Evolutionary conservation across 169 alveolate genomes (phyloP).

Genomic region (Plasmodium vinckei): DNA sequence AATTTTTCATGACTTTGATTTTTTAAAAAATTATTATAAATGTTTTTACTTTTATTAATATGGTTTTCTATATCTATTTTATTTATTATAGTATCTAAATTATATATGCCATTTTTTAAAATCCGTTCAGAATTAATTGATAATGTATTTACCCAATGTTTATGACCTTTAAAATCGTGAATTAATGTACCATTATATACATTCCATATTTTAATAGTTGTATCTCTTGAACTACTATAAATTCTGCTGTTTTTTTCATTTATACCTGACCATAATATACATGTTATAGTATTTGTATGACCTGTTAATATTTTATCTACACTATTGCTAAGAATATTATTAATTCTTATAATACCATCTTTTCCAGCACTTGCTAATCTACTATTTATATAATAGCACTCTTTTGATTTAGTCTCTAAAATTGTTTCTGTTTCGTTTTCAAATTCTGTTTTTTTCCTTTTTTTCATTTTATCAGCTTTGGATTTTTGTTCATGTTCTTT

Average conservation of each 20-base stretch:
- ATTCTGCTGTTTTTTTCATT: conserved; percentile 80
- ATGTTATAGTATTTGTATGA: conserved; percentile 94
- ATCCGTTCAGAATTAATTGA: conserved; percentile 95
- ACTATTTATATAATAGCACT: conserved; percentile 39
- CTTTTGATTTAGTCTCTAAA: not conserved
- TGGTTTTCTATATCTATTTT: conserved; percentile 81
- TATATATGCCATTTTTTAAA: conserved; percentile 93
- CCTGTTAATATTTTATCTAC: conserved; percentile 90
- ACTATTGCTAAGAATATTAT: conserved; percentile 90
- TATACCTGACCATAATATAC: conserved; percentile 95
- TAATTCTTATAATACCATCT: conserved; percentile 93
- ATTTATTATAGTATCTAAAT: conserved; percentile 74
- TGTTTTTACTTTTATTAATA: conserved; percentile 78
- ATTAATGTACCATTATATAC: conserved; percentile 81
- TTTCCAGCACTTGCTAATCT: conserved; percentile 81
- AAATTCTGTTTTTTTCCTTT: not conserved
- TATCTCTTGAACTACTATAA: conserved; percentile 95
- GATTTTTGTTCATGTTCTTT: not conserved
- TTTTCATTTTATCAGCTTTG: not conserved
- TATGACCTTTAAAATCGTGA: conserved; percentile 94
- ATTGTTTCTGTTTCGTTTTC: not conserved
- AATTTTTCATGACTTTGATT: conserved; percentile 93
- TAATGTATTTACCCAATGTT: conserved; percentile 99
- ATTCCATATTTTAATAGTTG: conserved; percentile 95
- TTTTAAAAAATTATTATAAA: conserved; percentile 68